Base-by-base conservation (phyloP, 2,329 filamentous ascomycete genomes). In the Fusarium sp. region DNA sequence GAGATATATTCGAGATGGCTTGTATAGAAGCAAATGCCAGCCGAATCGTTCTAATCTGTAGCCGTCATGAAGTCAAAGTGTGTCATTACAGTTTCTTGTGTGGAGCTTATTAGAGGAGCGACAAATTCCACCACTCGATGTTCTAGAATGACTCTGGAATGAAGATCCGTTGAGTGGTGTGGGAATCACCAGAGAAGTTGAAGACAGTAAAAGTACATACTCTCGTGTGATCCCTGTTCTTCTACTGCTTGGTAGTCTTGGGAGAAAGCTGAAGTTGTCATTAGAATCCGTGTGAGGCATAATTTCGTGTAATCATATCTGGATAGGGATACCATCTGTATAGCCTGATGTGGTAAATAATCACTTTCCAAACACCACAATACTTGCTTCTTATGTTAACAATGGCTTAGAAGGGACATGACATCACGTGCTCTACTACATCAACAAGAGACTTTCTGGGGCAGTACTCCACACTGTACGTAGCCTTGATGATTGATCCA, bases 21-120 rank as follows among this genome's bases (percentile, higher is more conserved):
- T 23, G 21, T 15, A 43, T 29, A 13, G 25, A 49, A 36, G 33
- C 39, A 15, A 55, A 64, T 42, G 15, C 23, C 41, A 64, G 15
- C 41, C 21, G 35, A 48, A 25, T 23, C 17, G 31, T 50, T 38
- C 14, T 47, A n/a, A 13, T 31, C 19, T 19, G 19, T 19, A 19
- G 19, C 19, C 19, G 19, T 19, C 29, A 31, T 49, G 37, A 27
- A 6, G 17, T 41, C 31, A 21, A 25, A 25, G 23, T 43, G 60
- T 63, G 44, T 46, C 55, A 60, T 48, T 15, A 37, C 47, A 33
- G 60, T 63, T 63, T 63, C 60, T 64, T 32, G 15, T 44, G 43
- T 62, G 59, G 49, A 32, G 42, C 42, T 14, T 19, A 13, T 31
- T 14, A 31, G 19, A 33, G 23, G 37, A 49, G 13, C 33, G 17